Percentiles rank a stretch among this genome's conserved stretches.
Conservation (phyloP, 306 rosid genomes). For the Cucurbita maxima region DNA sequence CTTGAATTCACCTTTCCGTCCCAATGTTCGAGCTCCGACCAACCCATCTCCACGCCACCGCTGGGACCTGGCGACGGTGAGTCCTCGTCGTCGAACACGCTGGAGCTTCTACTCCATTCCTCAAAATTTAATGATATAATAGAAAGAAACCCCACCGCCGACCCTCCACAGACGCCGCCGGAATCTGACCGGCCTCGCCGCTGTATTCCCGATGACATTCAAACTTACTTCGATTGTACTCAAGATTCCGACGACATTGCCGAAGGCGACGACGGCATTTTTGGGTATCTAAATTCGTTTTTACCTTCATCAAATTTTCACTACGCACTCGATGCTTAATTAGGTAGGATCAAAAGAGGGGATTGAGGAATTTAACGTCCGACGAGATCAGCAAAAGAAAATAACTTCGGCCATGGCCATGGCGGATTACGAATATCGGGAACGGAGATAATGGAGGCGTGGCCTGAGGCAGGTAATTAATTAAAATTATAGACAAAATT, state of each 20-base stretch:
- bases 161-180: slow-evolving; percentile 8
- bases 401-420: not conserved
- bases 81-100: slow-evolving; percentile 12
- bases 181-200: slow-evolving; percentile 33
- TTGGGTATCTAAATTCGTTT: slow-evolving; percentile 42
- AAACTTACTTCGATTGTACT: slow-evolving; percentile 52
- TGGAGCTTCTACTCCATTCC: slow-evolving; percentile 38
- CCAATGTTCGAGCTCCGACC: not conserved
- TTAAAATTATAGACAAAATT: not conserved
- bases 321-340: slow-evolving; percentile 40
- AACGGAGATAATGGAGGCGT: too few relatives aligned
- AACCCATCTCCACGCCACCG: not conserved
- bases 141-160: slow-evolving; percentile 21
- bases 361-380: not conserved
- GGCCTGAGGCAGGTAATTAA: not conserved
- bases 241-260: slow-evolving; percentile 29
- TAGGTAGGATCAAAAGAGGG: not conserved
- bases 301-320: slow-evolving; percentile 41
- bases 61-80: not conserved
- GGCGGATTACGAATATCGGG: too few relatives aligned
- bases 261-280: slow-evolving; percentile 53
- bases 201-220: slow-evolving; percentile 72
- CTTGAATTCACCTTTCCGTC: slow-evolving; percentile 14
- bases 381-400: not conserved
- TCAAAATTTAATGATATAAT: slow-evolving; percentile 54